phyloP scores from a whole-genome alignment of 208 protist genomes.

The Herpetomonas samuelpessoai region DNA sequence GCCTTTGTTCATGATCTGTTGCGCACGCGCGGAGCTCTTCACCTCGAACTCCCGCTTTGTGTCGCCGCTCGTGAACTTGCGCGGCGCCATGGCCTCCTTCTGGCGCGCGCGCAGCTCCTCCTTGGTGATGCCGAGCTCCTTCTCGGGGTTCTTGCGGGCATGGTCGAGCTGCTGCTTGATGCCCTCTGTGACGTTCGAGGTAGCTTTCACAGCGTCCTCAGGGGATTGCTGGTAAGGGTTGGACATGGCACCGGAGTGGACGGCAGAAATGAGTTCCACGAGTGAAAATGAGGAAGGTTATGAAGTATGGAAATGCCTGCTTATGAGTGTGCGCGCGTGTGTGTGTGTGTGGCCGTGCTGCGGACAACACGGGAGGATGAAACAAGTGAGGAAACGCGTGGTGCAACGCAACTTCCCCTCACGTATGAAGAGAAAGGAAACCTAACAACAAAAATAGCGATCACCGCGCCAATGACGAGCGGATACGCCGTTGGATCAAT shows the following conservation, averaged over 20 bases:
- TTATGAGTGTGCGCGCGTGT: conserved; percentile 7
- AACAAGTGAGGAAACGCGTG: too few species aligned
- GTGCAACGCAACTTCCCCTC: too few species aligned
- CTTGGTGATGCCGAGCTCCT: conserved; percentile 57
- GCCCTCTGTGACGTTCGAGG: conserved; percentile 25
- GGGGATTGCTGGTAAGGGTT: conserved; percentile 13
- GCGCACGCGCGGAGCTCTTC: conserved; percentile 76
- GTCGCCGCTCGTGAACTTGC: conserved; percentile 39
- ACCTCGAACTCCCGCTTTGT: conserved; percentile 61
- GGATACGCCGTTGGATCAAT: too few species aligned
- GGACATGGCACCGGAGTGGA: too few species aligned
- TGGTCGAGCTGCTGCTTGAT: conserved; percentile 28
- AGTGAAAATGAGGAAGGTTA: too few species aligned
- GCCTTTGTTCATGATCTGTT: conserved; percentile 83
- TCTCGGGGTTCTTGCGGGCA: conserved; percentile 48
- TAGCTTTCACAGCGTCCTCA: conserved; percentile 39
- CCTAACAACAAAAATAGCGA: too few species aligned
- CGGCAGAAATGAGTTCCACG: too few species aligned
- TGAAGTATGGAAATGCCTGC: too few species aligned
- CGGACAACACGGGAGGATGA: not conserved
- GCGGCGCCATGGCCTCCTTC: conserved; percentile 43
- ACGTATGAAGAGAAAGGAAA: too few species aligned
- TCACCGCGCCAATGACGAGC: too few species aligned
- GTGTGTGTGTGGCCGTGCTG: conserved; percentile 3
- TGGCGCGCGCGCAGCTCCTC: conserved; percentile 69